Evolutionary conservation across 164 flowering plant species (phyloP), one percentile per base, ranked within the genome.

Genomic region (Vitis rupestris): DNA sequence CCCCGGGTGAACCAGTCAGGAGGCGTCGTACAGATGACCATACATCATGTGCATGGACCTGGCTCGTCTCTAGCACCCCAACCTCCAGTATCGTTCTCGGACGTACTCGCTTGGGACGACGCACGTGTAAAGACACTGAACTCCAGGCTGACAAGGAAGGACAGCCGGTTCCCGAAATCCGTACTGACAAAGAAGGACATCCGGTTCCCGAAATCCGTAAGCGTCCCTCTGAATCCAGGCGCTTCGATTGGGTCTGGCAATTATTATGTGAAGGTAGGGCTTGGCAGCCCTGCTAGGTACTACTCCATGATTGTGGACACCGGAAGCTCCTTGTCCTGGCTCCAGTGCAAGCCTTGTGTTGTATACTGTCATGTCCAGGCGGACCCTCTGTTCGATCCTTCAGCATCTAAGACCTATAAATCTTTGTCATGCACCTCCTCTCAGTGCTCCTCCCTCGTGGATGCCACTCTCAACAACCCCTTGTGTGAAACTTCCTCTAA

Each of bases 271-370:
- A 77, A 63, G 17, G 14, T 86, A 2, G 86, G 86, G 3, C 60
- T 86, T 0, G 90, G 90, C 63, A 81, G 79, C 9, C 90, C 88
- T 2, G 16, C 69, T 9, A 73, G 70, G 50, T 59, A 54, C 63
- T 73, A 59, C 49, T 3, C 75, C 59, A 64, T 86, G 82, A 15
- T 83, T 3, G 13, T 83, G 0, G 90, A 86, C 74, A 87, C 90
- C 1, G 90, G 88, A 8, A 87, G 90, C 70, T 68, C 81, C 12
- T 53, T 85, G 59, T 71, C 78, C 2, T 87, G 90, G 90, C 67
- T 83, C 19, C 88, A 87, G 69, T 87, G 90, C 75, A 63, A 79
- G 29, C 88, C 90, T 5, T 86, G 87, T 44, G 10, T 10, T 2
- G 30, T 68, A 1, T 72, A 66, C 69, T 85, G 90, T 60, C 83